These are phyloP conservation scores for Colletotrichum theobromicola DNA, from an alignment of 2,329 filamentous ascomycete genomes.

Conservation along the genomic window DNA sequence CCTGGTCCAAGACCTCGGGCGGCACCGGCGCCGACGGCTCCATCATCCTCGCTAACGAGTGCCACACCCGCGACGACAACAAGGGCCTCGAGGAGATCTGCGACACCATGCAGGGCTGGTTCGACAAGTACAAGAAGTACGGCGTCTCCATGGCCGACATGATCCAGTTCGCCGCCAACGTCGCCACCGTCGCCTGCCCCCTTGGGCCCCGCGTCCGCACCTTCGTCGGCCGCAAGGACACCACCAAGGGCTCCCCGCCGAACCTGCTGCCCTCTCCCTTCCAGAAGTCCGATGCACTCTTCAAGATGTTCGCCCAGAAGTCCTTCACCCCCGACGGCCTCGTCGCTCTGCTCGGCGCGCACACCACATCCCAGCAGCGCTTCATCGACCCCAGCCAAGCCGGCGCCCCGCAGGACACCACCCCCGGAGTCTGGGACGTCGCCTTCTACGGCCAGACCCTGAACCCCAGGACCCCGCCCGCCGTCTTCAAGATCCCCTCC, in stretches of 20 bases:
- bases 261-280: slow-evolving; percentile 48
- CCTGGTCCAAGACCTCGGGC: slow-evolving; percentile 42
- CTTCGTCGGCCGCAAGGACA: slow-evolving; percentile 57
- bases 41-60: slow-evolving; percentile 44
- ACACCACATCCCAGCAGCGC: slow-evolving; percentile 55
- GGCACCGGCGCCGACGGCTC: slow-evolving; percentile 54
- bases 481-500: slow-evolving; percentile 46
- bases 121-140: slow-evolving; percentile 44
- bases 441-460: slow-evolving; percentile 52
- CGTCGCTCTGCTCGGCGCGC: slow-evolving; percentile 60
- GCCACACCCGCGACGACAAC: slow-evolving; percentile 46
- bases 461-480: slow-evolving; percentile 31
- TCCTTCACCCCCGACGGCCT: slow-evolving; percentile 56
- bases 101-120: slow-evolving; percentile 40
- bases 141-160: slow-evolving; percentile 59
- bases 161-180: slow-evolving; percentile 56
- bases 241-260: slow-evolving; percentile 38
- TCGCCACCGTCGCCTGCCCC: slow-evolving; percentile 53
- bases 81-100: slow-evolving; percentile 52
- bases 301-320: slow-evolving; percentile 56
- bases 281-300: slow-evolving; percentile 51
- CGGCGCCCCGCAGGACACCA: slow-evolving; percentile 55
- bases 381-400: slow-evolving; percentile 44
- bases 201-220: slow-evolving; percentile 53
- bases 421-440: slow-evolving; percentile 58